Conservation (phyloP, 352 stramenopile species). For the Blastocystis sp. region DNA sequence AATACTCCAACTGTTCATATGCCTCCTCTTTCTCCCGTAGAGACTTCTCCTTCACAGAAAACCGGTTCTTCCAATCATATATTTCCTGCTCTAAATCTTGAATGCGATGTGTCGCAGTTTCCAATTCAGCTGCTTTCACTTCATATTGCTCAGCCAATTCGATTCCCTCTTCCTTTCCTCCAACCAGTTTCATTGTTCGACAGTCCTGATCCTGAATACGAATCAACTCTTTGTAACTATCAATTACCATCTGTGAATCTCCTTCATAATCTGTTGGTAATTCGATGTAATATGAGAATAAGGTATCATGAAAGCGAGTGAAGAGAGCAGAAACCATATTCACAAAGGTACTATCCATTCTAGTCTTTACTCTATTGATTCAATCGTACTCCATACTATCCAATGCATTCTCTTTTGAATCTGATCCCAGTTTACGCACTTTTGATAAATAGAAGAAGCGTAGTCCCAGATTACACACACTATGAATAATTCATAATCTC, state of each 20-base stretch:
- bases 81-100: slow-evolving; percentile 36
- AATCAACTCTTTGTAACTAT: slow-evolving; percentile 57
- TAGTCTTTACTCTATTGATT: background rate
- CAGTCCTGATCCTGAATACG: slow-evolving; percentile 38
- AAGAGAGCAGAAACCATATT: background rate
- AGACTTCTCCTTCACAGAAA: slow-evolving; percentile 17
- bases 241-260: slow-evolving; percentile 34
- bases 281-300: slow-evolving; percentile 15
- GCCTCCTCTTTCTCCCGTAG: slow-evolving; percentile 28
- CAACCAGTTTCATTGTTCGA: slow-evolving; percentile 21
- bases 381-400: background rate
- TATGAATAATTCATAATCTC: background rate
- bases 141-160: slow-evolving; percentile 34
- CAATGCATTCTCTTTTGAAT: background rate
- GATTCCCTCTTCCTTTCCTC: background rate
- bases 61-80: slow-evolving; percentile 45
- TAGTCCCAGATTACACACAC: slow-evolving; percentile 13
- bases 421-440: background rate
- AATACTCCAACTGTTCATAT: slow-evolving; percentile 50
- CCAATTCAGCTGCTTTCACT: background rate
- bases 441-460: slow-evolving; percentile 49
- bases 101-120: background rate
- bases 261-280: background rate
- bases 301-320: slow-evolving; percentile 16
- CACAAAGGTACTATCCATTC: background rate